Evolutionary conservation across 148 eudicot species (phyloP).

Genomic region (Rhododendron molle): DNA sequence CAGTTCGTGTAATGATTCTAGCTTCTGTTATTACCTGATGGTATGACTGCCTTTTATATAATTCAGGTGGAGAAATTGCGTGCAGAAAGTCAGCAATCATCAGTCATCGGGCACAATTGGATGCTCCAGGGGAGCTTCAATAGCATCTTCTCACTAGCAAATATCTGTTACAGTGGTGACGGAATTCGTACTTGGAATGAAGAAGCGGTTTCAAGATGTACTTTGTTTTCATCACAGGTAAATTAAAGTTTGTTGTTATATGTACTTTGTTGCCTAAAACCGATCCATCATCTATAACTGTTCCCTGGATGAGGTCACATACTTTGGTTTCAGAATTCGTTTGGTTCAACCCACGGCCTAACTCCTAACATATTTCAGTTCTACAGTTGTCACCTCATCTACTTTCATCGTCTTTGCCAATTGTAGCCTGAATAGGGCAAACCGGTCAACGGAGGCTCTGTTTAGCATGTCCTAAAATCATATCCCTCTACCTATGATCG

Average conservation of each 20-base stretch:
- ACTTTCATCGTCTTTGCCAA: no score
- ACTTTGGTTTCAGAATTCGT: not conserved
- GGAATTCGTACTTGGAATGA: slow-evolving; percentile 98
- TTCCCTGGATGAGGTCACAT: not conserved
- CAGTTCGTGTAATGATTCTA: slow-evolving; percentile 19
- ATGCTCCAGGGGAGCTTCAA: slow-evolving; percentile 84
- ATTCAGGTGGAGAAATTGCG: slow-evolving; percentile 82
- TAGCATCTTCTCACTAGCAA: slow-evolving; percentile 70
- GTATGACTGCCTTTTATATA: not conserved
- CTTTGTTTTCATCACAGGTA: slow-evolving; percentile 85
- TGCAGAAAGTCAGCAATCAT: slow-evolving; percentile 63
- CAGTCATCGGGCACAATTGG: slow-evolving; percentile 79
- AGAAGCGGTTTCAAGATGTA: slow-evolving; percentile 88
- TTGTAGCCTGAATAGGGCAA: no score
- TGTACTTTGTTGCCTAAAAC: not conserved
- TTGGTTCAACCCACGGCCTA: not conserved
- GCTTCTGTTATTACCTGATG: not conserved
- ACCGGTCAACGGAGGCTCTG: no score
- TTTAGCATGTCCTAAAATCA: no score
- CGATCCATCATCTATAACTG: not conserved
- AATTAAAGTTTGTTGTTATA: slow-evolving; percentile 1
- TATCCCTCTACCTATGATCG: no score
- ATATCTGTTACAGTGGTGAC: slow-evolving; percentile 88
- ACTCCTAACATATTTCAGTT: not conserved
- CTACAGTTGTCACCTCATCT: no score